These are phyloP conservation scores for Dendrostoma leiphaemia DNA, from an alignment of 2,329 filamentous ascomycete genomes.

Conservation along the genomic window DNA sequence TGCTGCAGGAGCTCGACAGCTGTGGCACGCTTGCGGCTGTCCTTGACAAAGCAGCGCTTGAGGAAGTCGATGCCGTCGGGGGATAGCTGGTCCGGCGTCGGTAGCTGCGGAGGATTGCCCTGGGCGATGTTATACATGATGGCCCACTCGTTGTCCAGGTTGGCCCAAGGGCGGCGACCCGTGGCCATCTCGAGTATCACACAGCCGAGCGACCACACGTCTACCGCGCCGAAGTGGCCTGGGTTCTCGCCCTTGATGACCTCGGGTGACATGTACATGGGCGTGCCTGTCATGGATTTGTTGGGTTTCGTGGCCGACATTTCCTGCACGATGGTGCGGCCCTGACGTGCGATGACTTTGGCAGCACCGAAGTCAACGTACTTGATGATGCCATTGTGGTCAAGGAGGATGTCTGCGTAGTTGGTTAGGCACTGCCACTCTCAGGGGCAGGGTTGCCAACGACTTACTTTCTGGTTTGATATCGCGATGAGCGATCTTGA, in stretches of 20 bases:
- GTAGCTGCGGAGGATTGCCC: slow-evolving; percentile 87
- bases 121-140: slow-evolving; percentile 99
- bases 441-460: no score
- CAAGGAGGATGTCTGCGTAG: slow-evolving; percentile 77
- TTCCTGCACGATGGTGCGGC: slow-evolving; percentile 75
- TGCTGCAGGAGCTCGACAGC: slow-evolving; percentile 90
- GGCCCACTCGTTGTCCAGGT: slow-evolving; percentile 97
- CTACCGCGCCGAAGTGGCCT: slow-evolving; percentile 80
- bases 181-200: slow-evolving; percentile 98
- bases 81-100: slow-evolving; percentile 78
- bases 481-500: slow-evolving; percentile 89
- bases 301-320: slow-evolving; percentile 64
- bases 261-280: slow-evolving; percentile 99
- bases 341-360: slow-evolving; percentile 93
- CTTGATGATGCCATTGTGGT: slow-evolving; percentile 98
- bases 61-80: slow-evolving; percentile 84
- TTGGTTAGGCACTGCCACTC: no score
- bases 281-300: slow-evolving; percentile 94
- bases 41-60: slow-evolving; percentile 78
- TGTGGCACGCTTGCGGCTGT: slow-evolving; percentile 74
- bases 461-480: slow-evolving; percentile 95
- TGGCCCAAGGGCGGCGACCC: slow-evolving; percentile 89
- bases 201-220: slow-evolving; percentile 95
- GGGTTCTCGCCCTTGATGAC: slow-evolving; percentile 88
- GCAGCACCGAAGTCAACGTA: slow-evolving; percentile 98